Percentiles rank a stretch among this genome's conserved stretches.
phyloP scores from a whole-genome alignment of 805 yeast species.

The Scheffersomyces coipomensis region DNA sequence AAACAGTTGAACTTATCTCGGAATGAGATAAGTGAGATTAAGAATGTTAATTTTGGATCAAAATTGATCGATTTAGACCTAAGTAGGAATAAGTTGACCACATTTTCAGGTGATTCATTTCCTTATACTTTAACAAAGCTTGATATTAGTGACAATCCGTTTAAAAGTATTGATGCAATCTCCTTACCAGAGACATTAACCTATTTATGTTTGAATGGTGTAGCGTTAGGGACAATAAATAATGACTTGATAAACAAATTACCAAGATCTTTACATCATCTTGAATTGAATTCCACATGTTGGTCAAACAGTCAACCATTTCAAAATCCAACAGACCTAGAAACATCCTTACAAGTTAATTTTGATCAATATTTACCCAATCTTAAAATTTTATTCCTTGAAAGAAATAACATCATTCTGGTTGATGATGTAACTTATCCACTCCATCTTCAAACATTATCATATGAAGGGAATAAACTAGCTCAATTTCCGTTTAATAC shows the following conservation, averaged over 20 bases:
- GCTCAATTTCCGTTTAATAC: not conserved
- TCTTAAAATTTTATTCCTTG: not conserved
- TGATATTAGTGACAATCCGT: not conserved
- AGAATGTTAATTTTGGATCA: conserved; percentile 12
- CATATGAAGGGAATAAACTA: not conserved
- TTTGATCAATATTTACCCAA: not conserved
- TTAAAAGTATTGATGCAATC: not conserved
- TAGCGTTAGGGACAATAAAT: not conserved
- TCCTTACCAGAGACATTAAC: not conserved
- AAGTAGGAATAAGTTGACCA: not conserved
- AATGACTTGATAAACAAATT: not conserved
- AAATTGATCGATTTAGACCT: not conserved
- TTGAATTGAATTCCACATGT: not conserved
- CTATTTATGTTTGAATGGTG: not conserved
- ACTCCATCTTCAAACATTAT: not conserved
- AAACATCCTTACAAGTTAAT: not conserved
- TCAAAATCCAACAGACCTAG: not conserved
- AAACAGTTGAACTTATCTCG: conserved; percentile 10
- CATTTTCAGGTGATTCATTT: not conserved
- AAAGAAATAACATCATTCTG: not conserved
- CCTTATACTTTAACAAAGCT: not conserved
- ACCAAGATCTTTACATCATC: not conserved
- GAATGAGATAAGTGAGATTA: conserved; percentile 14
- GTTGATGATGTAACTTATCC: not conserved
- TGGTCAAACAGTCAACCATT: not conserved